These are phyloP conservation scores for Crepidotus variabilis DNA, from an alignment of 768 basidiomycete genomes.

Conservation along the genomic window DNA sequence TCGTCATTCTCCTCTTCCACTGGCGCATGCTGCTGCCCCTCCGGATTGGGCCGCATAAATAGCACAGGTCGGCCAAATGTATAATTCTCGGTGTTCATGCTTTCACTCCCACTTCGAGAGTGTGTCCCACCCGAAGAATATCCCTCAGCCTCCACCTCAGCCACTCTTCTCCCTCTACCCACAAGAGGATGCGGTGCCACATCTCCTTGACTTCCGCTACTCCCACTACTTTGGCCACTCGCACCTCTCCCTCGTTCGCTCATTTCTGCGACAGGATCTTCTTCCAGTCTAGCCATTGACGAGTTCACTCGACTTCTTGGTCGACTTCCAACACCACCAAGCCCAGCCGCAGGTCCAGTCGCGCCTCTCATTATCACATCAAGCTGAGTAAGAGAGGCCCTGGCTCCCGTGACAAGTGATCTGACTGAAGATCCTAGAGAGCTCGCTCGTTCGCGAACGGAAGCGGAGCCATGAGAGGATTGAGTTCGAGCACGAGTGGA, in stretches of 20 bases:
- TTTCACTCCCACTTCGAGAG: constrained; percentile 49
- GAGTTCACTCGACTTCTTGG: constrained; percentile 55
- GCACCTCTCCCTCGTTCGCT: constrained; percentile 13
- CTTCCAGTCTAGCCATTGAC: constrained; percentile 67
- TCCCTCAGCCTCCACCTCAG: constrained; percentile 19
- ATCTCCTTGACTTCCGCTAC: constrained; percentile 14
- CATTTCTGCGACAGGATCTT: constrained; percentile 34
- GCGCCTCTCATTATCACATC: constrained; percentile 39
- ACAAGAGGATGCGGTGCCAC: neutral
- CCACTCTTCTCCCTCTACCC: neutral
- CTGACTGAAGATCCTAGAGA: constrained; percentile 47
- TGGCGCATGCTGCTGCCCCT: constrained; percentile 17
- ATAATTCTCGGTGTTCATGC: constrained; percentile 59
- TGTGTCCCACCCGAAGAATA: constrained; percentile 36
- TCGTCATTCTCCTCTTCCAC: constrained; percentile 19
- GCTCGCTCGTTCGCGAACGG: constrained; percentile 36
- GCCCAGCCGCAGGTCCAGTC: constrained; percentile 19
- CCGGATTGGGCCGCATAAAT: constrained; percentile 30
- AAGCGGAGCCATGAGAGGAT: constrained; percentile 24
- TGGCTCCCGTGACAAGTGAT: constrained; percentile 62
- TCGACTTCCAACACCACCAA: constrained; percentile 13
- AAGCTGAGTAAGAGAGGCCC: constrained; percentile 58
- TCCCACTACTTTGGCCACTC: constrained; percentile 14
- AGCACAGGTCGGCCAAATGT: constrained; percentile 68
- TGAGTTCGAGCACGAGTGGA: constrained; percentile 41